Evolutionary conservation across 2,329 filamentous ascomycete species (phyloP).

Genomic region (Byssoonygena ceratinophila): DNA sequence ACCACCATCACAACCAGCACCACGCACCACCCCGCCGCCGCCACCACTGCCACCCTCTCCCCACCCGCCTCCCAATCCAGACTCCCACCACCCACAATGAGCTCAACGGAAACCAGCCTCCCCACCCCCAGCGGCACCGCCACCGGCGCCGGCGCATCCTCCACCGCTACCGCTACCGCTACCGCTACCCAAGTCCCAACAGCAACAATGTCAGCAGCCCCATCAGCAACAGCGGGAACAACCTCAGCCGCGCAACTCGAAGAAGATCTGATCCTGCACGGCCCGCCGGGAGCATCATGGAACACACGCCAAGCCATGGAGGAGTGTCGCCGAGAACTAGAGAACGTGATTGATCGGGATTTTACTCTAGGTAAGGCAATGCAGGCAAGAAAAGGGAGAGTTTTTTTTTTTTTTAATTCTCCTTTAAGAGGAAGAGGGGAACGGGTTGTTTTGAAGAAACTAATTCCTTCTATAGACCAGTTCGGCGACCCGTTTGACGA

Average conservation of each 20-base stretch:
- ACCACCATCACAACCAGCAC: not conserved
- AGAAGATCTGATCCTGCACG: conserved; percentile 23
- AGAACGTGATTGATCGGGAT: conserved; percentile 43
- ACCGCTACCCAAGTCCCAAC: not conserved
- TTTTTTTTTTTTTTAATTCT: too few species aligned
- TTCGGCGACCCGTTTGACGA: conserved; percentile 41
- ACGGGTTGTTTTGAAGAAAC: too few species aligned
- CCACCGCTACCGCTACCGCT: not conserved
- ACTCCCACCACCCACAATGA: not conserved
- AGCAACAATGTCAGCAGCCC: not conserved
- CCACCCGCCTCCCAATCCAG: not conserved
- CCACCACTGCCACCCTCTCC: not conserved
- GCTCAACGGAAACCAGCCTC: not conserved
- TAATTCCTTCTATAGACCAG: conserved; percentile 27
- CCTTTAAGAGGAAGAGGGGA: too few species aligned
- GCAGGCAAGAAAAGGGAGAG: too few species aligned
- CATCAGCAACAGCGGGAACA: not conserved
- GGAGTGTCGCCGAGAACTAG: conserved; percentile 43
- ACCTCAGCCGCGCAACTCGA: not conserved
- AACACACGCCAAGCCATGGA: conserved; percentile 48
- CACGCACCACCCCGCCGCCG: not conserved
- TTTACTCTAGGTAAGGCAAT: conserved; percentile 41
- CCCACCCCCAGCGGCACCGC: not conserved
- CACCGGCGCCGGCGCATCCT: not conserved
- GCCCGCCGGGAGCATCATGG: conserved; percentile 43